Percentiles rank a stretch among this genome's conserved stretches.
Evolutionary conservation across 345 rosid species (phyloP).

Genomic region (Eucalyptus cloeziana): DNA sequence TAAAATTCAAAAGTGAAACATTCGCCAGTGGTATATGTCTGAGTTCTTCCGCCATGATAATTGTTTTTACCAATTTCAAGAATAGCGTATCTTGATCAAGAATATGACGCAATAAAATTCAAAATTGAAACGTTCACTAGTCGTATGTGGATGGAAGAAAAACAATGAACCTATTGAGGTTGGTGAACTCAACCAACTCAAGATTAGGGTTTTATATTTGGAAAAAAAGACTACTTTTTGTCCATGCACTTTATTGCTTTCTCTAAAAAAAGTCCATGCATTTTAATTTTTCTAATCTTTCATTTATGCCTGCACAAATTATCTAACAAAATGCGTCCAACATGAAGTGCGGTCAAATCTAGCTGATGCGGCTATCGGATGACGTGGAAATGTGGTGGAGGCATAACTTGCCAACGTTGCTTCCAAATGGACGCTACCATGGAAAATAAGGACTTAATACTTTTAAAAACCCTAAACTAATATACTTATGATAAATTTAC

Average conservation of each 20-base stretch:
- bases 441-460: neutral
- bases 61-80: neutral
- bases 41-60: neutral
- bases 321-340: neutral
- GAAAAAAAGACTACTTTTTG: neutral
- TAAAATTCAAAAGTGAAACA: neutral
- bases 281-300: too few relatives aligned
- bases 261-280: too few relatives aligned
- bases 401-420: neutral
- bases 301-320: neutral
- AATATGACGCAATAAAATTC: neutral
- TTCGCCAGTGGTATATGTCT: rapidly evolving
- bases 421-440: neutral
- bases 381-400: neutral
- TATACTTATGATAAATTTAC: too few relatives aligned
- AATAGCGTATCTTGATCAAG: neutral
- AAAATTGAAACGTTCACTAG: neutral
- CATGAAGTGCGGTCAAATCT: too few relatives aligned
- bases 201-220: neutral
- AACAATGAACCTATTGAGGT: neutral
- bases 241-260: neutral
- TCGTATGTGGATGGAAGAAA: neutral
- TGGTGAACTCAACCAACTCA: neutral
- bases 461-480: too few relatives aligned
- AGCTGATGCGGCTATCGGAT: neutral